phyloP scores from a whole-genome alignment of 768 basidiomycete species.

The Russula ochroleuca region DNA sequence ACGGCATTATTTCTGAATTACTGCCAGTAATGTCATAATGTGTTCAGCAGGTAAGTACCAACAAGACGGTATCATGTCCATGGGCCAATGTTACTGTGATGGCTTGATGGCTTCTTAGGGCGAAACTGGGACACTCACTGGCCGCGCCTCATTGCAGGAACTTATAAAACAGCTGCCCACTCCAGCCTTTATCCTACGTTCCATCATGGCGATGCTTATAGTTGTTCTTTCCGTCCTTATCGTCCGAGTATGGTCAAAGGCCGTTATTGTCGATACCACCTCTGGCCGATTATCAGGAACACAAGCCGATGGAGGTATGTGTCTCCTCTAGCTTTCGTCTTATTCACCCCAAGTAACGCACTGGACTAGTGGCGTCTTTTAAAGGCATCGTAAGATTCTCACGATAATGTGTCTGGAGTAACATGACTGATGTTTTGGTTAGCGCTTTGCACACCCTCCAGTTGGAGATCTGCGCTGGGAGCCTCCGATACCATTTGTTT shows the following conservation, averaged over 20 bases:
- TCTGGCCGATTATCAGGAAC: constrained; percentile 5
- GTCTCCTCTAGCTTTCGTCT: background rate
- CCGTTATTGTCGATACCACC: constrained; percentile 5
- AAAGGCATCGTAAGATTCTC: constrained; percentile 16
- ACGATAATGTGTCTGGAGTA: background rate
- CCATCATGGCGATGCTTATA: background rate
- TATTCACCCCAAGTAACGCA: background rate
- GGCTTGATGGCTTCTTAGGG: too few relatives aligned
- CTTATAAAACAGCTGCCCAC: background rate
- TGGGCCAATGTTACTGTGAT: too few relatives aligned
- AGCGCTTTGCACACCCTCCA: constrained; percentile 20
- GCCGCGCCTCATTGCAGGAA: background rate
- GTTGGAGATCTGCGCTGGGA: constrained; percentile 15
- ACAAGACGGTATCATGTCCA: too few relatives aligned
- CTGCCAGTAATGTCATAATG: too few relatives aligned
- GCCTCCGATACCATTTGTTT: constrained; percentile 10
- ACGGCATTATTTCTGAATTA: too few relatives aligned
- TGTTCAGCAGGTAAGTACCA: too few relatives aligned
- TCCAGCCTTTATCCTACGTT: background rate
- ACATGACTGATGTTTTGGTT: background rate
- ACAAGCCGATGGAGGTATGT: constrained; percentile 14
- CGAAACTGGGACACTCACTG: background rate
- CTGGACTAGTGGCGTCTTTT: constrained; percentile 13
- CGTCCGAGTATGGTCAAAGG: background rate
- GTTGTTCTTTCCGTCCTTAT: background rate